Base-by-base conservation (phyloP, 805 yeast species). In the Lipomyces japonicus region DNA sequence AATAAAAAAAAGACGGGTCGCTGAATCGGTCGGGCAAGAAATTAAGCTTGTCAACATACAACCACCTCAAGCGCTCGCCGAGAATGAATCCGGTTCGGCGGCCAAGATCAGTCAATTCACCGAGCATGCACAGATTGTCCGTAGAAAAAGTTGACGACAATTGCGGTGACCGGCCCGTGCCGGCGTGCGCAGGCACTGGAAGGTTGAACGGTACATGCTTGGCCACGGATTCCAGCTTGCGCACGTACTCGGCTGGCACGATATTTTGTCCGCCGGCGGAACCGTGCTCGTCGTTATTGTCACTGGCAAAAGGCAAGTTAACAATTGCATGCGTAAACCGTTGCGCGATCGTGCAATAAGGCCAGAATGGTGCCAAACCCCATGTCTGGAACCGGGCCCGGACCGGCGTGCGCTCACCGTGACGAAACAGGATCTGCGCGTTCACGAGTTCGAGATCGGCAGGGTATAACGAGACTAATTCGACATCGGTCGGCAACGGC, bases 301-400 rank as follows among this genome's bases (percentile, higher is more conserved):
- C 53, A 28, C 48, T 51, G n/a, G n/a, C n/a, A n/a, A n/a, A n/a
- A 4, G 57, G 57, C 30, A 23, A 46, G n/a, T 48, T 44, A 14
- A 53, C 49, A 35, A 53, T 50, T 10, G 54, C 46, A 44, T 53
- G 57, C 21, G 48, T 32, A 32, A 53, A 53, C 14, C 44, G 41
- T 35, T 44, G 39, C 2, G 54, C 57, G 45, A 53, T 50, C 32
- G 37, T 35, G 49, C 57, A 53, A 34, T 50, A 48, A 16, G 57
- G 57, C 57, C 57, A 53, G 48, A 53, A 53, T 2, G 57, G 57
- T 26, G 49, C 41, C 39, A 53, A 43, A 22, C 57, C 57, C 57
- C 57, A 53, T 6, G 50, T 48, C 30, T 51, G 59, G 36, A 57
- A 51, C 5, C 60, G 45, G n/a, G 53, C 58, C 7, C 59, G 48